A percentile compares a stretch with the other conserved stretches of the same genome.
Evolutionary conservation across 306 rosid genomes (phyloP).

Genomic region (Medicago arabica): DNA sequence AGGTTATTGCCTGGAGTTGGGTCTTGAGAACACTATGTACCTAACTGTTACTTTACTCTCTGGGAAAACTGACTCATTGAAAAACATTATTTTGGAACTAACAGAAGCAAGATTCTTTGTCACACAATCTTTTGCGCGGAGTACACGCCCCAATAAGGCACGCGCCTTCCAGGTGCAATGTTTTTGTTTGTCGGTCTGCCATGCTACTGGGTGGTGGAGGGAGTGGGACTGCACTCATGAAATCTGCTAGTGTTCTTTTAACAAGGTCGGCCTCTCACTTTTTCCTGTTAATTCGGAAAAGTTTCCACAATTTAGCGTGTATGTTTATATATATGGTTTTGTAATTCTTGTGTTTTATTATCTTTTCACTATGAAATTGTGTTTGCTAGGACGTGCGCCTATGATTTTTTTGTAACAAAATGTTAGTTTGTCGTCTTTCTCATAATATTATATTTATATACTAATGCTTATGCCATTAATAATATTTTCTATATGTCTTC

Average conservation of each 20-base stretch:
- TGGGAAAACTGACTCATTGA: constrained; percentile 36
- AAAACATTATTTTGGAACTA: constrained; percentile 46
- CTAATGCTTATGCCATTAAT: constrained; percentile 10
- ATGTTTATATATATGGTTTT: constrained; percentile 25
- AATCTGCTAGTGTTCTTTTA: constrained; percentile 72
- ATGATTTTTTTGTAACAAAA: constrained; percentile 28
- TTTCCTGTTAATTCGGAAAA: constrained; percentile 14
- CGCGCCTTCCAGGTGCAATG: constrained; percentile 66
- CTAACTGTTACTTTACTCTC: background rate
- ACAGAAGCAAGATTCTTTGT: constrained; percentile 66
- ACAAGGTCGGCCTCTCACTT: constrained; percentile 55
- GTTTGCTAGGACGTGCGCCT: constrained; percentile 24
- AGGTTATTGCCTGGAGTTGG: constrained; percentile 19
- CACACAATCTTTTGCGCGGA: constrained; percentile 63
- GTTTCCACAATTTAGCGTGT: constrained; percentile 2
- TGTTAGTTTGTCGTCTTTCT: constrained; percentile 29
- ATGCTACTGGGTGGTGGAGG: constrained; percentile 77
- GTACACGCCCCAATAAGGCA: constrained; percentile 60
- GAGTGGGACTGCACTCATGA: constrained; percentile 60
- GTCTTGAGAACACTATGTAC: background rate
- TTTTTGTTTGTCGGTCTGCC: constrained; percentile 75
- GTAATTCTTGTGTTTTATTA: background rate
- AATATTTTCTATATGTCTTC: constrained; percentile 28
- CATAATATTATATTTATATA: constrained; percentile 5
- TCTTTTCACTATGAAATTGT: constrained; percentile 22